Evolutionary conservation across 2,329 filamentous ascomycete species (phyloP).

Genomic region (Aspergillus clavatus): DNA sequence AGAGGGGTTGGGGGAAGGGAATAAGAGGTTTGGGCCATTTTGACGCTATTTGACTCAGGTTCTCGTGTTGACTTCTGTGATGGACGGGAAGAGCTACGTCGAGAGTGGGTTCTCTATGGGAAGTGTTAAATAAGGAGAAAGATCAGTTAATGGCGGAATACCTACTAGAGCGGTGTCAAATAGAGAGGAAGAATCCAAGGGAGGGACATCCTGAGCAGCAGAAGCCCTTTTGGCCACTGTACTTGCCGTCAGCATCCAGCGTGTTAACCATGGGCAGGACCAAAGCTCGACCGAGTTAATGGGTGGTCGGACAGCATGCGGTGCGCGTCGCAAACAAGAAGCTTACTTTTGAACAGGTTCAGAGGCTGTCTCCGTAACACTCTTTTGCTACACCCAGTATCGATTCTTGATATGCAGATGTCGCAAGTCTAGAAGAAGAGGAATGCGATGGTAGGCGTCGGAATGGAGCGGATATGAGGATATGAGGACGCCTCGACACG

Average conservation of each 20-base stretch:
- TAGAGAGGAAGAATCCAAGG: slow-evolving; percentile 11
- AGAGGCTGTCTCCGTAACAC: background rate
- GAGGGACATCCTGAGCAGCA: slow-evolving; percentile 14
- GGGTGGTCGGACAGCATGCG: background rate
- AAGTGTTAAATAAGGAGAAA: slow-evolving; percentile 1
- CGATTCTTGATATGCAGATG: background rate
- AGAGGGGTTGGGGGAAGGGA: slow-evolving; percentile 21
- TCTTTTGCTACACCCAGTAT: too few species aligned
- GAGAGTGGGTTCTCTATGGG: slow-evolving; percentile 7
- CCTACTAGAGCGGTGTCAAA: slow-evolving; percentile 13
- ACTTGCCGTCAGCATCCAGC: slow-evolving; percentile 7
- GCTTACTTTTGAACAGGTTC: slow-evolving; percentile 1
- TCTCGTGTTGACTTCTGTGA: slow-evolving; percentile 17
- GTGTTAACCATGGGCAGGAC: background rate
- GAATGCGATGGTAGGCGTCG: background rate
- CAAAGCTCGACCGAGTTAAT: background rate
- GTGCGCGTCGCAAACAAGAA: slow-evolving; percentile 1
- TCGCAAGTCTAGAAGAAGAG: background rate
- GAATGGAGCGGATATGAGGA: background rate
- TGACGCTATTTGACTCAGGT: slow-evolving; percentile 10
- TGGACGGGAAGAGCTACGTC: slow-evolving; percentile 18
- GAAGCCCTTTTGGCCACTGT: slow-evolving; percentile 19
- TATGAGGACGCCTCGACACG: background rate
- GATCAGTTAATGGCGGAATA: background rate
- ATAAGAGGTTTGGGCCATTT: slow-evolving; percentile 16